These are phyloP conservation scores for Pulicaria dysenterica DNA, from an alignment of 129 eudicot genomes.

Conservation along the genomic window DNA sequence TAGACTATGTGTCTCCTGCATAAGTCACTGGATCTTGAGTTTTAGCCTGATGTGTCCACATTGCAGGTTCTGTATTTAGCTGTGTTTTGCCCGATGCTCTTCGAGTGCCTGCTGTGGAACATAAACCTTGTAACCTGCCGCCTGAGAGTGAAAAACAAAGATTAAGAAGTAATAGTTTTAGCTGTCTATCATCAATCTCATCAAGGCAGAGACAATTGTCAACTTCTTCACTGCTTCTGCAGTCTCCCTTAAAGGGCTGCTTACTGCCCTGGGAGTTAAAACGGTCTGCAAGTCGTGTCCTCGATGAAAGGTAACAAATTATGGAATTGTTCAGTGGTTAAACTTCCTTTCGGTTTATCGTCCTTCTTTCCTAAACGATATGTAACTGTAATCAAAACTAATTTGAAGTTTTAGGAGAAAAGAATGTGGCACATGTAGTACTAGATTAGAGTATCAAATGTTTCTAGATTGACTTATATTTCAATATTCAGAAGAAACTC, in stretches of 20 bases:
- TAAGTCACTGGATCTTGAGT: no score
- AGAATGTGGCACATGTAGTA: not conserved
- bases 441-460: conserved; percentile 10
- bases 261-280: conserved; percentile 47
- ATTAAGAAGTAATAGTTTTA: conserved; percentile 49
- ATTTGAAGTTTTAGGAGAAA: not conserved
- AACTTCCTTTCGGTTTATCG: not conserved
- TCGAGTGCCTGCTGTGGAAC: conserved; percentile 47
- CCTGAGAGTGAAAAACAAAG: conserved; percentile 49
- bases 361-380: conserved; percentile 6
- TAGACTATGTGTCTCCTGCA: no score
- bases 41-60: not conserved
- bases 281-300: conserved; percentile 44
- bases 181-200: conserved; percentile 64
- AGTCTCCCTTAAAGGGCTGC: conserved; percentile 68
- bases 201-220: conserved; percentile 64
- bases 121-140: conserved; percentile 36
- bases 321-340: conserved; percentile 1
- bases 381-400: conserved; percentile 1
- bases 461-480: not conserved
- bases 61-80: conserved; percentile 57
- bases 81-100: conserved; percentile 67
- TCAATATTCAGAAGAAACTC: no score
- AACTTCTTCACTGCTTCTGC: conserved; percentile 57
- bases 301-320: conserved; percentile 35